Conservation (phyloP, 345 rosid genomes). For the Gossypium rotundifolium region DNA sequence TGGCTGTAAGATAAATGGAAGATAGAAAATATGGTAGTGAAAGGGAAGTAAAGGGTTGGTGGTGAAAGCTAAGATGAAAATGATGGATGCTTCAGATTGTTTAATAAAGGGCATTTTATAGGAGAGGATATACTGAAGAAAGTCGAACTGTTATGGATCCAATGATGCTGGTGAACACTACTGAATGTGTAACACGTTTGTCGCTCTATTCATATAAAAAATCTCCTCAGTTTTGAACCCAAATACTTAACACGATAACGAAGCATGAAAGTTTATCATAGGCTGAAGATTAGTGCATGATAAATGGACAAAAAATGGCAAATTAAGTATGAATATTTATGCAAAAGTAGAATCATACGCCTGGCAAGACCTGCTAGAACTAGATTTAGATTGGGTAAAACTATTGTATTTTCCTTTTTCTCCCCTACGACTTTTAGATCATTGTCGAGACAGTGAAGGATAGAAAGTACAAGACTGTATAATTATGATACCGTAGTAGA, state of each 20-base stretch:
- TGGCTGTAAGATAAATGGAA: slow-evolving; percentile 9
- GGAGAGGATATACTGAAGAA: not conserved
- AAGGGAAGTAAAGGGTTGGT: not conserved
- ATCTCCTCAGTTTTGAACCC: not conserved
- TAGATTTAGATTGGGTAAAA: not conserved
- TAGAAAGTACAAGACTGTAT: not conserved
- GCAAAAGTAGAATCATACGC: not conserved
- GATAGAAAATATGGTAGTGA: not conserved
- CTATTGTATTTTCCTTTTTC: not conserved
- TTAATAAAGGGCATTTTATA: not conserved
- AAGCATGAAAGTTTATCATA: too few relatives aligned
- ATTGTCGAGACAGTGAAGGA: not conserved
- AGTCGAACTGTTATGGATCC: not conserved
- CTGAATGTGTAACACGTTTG: slow-evolving; percentile 4
- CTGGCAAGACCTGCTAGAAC: too few relatives aligned
- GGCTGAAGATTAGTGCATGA: too few relatives aligned
- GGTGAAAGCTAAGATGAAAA: not conserved
- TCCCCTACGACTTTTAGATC: not conserved
- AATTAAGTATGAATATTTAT: not conserved
- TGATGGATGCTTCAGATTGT: not conserved
- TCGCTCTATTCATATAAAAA: not conserved
- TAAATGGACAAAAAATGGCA: not conserved
- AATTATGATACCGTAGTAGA: too few relatives aligned
- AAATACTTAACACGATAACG: not conserved
- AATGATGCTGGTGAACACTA: not conserved